phyloP scores from a whole-genome alignment of 306 rosid species.

The Neltuma alba region DNA sequence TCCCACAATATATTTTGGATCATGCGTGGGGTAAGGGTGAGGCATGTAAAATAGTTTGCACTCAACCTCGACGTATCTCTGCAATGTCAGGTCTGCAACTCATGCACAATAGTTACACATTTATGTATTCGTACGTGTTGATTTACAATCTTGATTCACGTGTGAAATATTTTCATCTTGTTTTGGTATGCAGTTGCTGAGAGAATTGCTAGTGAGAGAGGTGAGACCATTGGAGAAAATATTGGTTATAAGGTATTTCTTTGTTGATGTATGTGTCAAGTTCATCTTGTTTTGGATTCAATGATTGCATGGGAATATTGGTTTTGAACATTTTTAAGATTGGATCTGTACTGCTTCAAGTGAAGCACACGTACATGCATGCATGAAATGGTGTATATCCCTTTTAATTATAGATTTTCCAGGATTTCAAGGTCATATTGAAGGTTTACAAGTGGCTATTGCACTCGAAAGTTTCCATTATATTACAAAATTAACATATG shows the following conservation, averaged over 20 bases:
- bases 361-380: not conserved
- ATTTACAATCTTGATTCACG: slow-evolving; percentile 26
- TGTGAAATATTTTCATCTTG: slow-evolving; percentile 24
- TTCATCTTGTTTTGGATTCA: slow-evolving; percentile 21
- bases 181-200: slow-evolving; percentile 74
- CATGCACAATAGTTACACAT: not conserved
- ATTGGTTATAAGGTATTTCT: slow-evolving; percentile 92
- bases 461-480: not conserved
- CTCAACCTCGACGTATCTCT: slow-evolving; percentile 98
- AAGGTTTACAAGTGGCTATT: not conserved
- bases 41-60: slow-evolving; percentile 83
- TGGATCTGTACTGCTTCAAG: slow-evolving; percentile 16
- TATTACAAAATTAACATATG: not conserved
- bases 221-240: slow-evolving; percentile 70
- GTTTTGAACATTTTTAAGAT: slow-evolving; percentile 15
- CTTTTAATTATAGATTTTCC: not conserved
- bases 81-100: slow-evolving; percentile 76
- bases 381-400: not conserved
- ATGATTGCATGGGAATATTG: slow-evolving; percentile 8
- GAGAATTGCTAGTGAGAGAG: slow-evolving; percentile 87
- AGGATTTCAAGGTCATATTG: not conserved
- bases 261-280: not conserved
- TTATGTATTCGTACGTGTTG: not conserved
- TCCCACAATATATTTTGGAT: slow-evolving; percentile 92
- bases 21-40: slow-evolving; percentile 85